Base-by-base conservation (phyloP, 768 basidiomycete genomes). In the Auriscalpium microsporum region DNA sequence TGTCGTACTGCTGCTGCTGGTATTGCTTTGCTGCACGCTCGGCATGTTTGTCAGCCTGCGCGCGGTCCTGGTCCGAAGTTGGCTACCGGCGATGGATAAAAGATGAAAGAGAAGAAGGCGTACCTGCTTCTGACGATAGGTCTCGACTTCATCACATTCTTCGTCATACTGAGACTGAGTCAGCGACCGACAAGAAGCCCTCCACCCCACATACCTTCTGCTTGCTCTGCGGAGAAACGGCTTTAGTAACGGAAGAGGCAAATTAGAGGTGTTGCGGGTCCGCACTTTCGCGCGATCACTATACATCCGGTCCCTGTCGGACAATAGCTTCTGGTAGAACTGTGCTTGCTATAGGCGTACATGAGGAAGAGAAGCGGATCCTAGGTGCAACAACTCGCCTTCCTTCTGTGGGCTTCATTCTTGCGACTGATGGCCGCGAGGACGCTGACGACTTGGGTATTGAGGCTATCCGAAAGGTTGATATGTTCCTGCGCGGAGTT, bases 51-150 rank as follows among this genome's bases (percentile, higher is more conserved):
- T 92, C 90, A 63, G 89, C 87, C 42, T 74, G 73, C 45, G 80
- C 78, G 55, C 84, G 81, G 50, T 75, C 80, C 87, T 90, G 61
- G 23, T 50, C 47, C 17, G 47, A n/a, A 38, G 46, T 19, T 8
- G n/a, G 46, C 50, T 54, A 60, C 56, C 54, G 56, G 11, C 28
- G 19, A 38, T 13, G 55, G 48, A 23, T 44, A 46, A 33, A 17
- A n/a, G 11, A 28, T 45, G 52, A 56, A 57, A 21, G 21, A 21
- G 44, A 45, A 21, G 44, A 45, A 42, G 19, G 56, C 59, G 64
- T 37, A 79, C 90, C 80, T 91, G 89, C 69, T 90, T 92, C 74
- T 89, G 87, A 49, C 86, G 83, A 63, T 81, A 78, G 19, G 75
- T 67, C 63, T 88, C 87, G 19, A 87, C 79, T 66, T 90, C 88